Evolutionary conservation across 495 filamentous ascomycete species (phyloP).

Genomic region (Penicillium verhagenii): DNA sequence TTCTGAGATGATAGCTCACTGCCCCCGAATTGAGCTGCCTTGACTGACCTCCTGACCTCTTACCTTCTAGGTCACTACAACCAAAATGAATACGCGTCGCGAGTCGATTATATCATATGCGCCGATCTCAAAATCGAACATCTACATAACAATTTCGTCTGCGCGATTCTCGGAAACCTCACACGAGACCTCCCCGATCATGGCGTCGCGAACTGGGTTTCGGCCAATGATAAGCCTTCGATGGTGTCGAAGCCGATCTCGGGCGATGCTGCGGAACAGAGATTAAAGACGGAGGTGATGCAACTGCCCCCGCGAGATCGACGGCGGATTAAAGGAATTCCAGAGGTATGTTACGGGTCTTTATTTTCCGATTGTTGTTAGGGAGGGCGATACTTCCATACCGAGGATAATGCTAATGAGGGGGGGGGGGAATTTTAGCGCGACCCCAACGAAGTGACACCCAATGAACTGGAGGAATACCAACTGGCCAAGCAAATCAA

Average conservation of each 20-base stretch:
- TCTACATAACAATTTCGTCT: slow-evolving; percentile 87
- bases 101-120: slow-evolving; percentile 71
- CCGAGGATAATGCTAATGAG: slow-evolving; percentile 8
- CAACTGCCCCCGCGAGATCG: slow-evolving; percentile 81
- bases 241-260: slow-evolving; percentile 73
- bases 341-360: slow-evolving; percentile 45
- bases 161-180: slow-evolving; percentile 82
- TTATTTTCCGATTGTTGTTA: neutral
- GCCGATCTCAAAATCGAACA: slow-evolving; percentile 70
- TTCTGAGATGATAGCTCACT: neutral
- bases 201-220: slow-evolving; percentile 93
- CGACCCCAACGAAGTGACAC: slow-evolving; percentile 61
- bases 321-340: slow-evolving; percentile 78
- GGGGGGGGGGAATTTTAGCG: slow-evolving; percentile 48
- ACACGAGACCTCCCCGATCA: slow-evolving; percentile 86
- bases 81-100: slow-evolving; percentile 75
- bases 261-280: slow-evolving; percentile 86
- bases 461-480: slow-evolving; percentile 67
- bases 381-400: neutral
- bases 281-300: slow-evolving; percentile 93
- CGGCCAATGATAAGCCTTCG: slow-evolving; percentile 91
- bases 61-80: slow-evolving; percentile 68
- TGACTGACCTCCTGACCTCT: slow-evolving; percentile 21
- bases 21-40: slow-evolving; percentile 11
- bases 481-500: slow-evolving; percentile 65